phyloP scores from a whole-genome alignment of 768 basidiomycete species.

The Macrocybe gigantea region DNA sequence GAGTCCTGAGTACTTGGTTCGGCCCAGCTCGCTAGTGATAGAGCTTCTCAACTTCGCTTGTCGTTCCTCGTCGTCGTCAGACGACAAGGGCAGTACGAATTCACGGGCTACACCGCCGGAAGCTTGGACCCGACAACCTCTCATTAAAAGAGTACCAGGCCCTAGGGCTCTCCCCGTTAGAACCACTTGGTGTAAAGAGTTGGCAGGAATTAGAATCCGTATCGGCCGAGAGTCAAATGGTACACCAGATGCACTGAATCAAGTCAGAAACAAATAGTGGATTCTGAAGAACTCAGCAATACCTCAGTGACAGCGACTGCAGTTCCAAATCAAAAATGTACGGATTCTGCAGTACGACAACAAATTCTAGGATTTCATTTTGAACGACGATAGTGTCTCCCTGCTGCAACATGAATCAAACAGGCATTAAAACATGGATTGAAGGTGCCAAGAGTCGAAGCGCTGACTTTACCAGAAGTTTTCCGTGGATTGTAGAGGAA shows the following conservation, averaged over 20 bases:
- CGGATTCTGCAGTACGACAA: constrained; percentile 83
- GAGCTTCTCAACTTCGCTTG: constrained; percentile 52
- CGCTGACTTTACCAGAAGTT: constrained; percentile 20
- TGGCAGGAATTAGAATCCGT: constrained; percentile 65
- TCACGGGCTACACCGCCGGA: constrained; percentile 66
- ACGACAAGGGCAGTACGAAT: constrained; percentile 70
- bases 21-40: constrained; percentile 57
- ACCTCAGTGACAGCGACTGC: constrained; percentile 80
- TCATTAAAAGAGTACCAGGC: constrained; percentile 63
- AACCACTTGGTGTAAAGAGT: constrained; percentile 65
- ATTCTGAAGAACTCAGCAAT: constrained; percentile 7
- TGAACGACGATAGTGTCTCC: constrained; percentile 67
- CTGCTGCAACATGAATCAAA: constrained; percentile 22
- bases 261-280: constrained; percentile 5
- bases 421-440: not conserved
- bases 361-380: constrained; percentile 77
- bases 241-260: constrained; percentile 73
- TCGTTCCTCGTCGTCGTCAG: constrained; percentile 63
- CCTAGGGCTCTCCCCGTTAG: constrained; percentile 61
- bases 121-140: constrained; percentile 76
- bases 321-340: constrained; percentile 91
- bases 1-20: constrained; percentile 71
- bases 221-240: constrained; percentile 62
- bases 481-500: constrained; percentile 92
- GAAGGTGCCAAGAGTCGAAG: not conserved